Evolutionary conservation across 2,329 filamentous ascomycete genomes (phyloP), one percentile per base, ranked within the genome.

Genomic region (Monosporascus ibericus): DNA sequence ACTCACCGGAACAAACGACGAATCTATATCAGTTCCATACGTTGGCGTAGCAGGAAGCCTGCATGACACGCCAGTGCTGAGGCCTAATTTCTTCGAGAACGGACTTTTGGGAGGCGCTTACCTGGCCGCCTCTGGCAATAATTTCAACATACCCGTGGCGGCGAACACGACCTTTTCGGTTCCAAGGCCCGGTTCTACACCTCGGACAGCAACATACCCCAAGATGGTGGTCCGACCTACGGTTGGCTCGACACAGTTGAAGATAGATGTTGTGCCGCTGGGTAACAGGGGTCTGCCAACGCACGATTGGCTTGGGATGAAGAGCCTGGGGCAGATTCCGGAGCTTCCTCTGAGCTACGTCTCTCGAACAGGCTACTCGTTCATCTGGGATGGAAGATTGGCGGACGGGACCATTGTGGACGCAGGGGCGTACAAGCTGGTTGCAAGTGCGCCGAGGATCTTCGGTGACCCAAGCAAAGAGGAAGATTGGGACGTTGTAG

Each of bases 21-120:
- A 63, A 20, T 62, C 64, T 1, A 60, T 74, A 9, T 68, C 67
- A 2, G 59, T 76, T 5, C 73, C 73, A 0, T 76, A 76, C 58
- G 65, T 72, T 50, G 73, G 73, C 2, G 58, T 73, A 2, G 64
- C 60, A 2, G 70, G 70, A 3, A 71, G 70, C 9, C 59, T 58
- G 48, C 48, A 53, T 44, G 37, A 42, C 25, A 50, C 46, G 3
- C 54, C 51, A 17, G 34, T 48, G 37, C 40, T 54, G 44, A 48
- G 48, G 25, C 18, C 40, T 6, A 25, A 30, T 20, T 36, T 20
- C 25, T n/a, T 17, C 14, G 42, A 46, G n/a, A 30, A 46, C 24
- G 24, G 22, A 27, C 3, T 7, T n/a, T 1, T 15, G 2, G 42
- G 42, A n/a, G 42, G 24, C 17, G 42, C 24, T 8, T 53, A 47